phyloP scores from a whole-genome alignment of 2,329 filamentous ascomycete species.

The Fusarium torreyae region DNA sequence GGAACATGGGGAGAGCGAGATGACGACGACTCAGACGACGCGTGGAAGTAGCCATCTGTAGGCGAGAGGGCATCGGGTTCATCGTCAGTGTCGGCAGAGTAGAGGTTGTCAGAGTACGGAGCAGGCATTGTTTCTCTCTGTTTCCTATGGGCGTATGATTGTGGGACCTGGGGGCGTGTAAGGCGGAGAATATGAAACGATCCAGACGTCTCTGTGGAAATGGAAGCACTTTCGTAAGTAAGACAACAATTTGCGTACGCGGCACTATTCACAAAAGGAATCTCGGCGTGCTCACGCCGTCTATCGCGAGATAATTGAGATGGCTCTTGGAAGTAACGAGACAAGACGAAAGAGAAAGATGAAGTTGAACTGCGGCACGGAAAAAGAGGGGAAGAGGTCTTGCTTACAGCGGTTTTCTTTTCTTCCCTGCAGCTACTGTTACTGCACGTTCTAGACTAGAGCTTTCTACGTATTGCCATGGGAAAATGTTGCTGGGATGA shows the following conservation, averaged over 20 bases:
- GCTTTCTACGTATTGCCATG: too few relatives aligned
- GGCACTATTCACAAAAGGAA: slow-evolving; percentile 22
- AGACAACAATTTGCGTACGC: slow-evolving; percentile 5
- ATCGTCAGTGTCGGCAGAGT: slow-evolving; percentile 59
- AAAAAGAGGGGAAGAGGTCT: slow-evolving; percentile 27
- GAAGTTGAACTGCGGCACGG: slow-evolving; percentile 27
- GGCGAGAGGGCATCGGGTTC: slow-evolving; percentile 61
- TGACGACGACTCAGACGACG: slow-evolving; percentile 53
- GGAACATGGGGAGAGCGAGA: slow-evolving; percentile 59
- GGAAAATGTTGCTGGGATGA: slow-evolving; percentile 16
- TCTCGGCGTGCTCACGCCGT: slow-evolving; percentile 9
- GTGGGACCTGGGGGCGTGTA: slow-evolving; percentile 18
- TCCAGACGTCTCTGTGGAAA: slow-evolving; percentile 1
- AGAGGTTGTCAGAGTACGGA: slow-evolving; percentile 65
- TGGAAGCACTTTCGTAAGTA: background rate
- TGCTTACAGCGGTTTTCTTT: slow-evolving; percentile 19
- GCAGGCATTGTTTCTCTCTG: slow-evolving; percentile 57
- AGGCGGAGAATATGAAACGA: slow-evolving; percentile 12
- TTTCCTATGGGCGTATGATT: slow-evolving; percentile 2
- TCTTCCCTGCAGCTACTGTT: slow-evolving; percentile 9
- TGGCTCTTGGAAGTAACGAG: background rate
- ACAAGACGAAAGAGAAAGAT: slow-evolving; percentile 3
- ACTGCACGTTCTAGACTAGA: slow-evolving; percentile 15
- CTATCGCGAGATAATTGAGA: slow-evolving; percentile 12
- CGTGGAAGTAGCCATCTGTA: slow-evolving; percentile 67